phyloP scores from a whole-genome alignment of 139 green algal genomes.

The Astrephomene gubernaculifera region DNA sequence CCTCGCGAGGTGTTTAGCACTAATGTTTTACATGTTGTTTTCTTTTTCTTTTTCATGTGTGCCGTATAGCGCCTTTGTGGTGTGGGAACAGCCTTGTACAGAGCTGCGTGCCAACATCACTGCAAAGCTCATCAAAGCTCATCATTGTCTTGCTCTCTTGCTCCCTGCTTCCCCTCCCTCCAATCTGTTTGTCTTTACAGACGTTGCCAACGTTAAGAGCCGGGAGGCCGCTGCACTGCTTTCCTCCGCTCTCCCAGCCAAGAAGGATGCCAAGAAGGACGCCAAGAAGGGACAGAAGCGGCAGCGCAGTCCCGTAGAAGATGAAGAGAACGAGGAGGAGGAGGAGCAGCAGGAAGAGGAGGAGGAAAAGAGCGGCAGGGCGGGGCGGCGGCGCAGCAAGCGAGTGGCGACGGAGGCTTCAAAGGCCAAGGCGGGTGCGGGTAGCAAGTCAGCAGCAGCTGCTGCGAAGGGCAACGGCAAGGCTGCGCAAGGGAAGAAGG shows the following conservation, averaged over 20 bases:
- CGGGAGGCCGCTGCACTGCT: conserved; percentile 18
- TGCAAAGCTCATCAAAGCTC: no score
- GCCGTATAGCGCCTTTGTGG: no score
- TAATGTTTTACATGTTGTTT: no score
- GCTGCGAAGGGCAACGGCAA: not conserved
- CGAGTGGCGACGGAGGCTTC: not conserved
- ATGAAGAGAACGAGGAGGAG: not conserved
- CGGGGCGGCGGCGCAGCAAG: not conserved
- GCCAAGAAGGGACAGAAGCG: not conserved
- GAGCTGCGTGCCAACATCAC: no score
- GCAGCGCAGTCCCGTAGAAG: not conserved
- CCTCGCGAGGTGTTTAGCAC: no score
- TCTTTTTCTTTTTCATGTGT: no score
- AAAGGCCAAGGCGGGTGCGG: not conserved
- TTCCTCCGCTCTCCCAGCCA: not conserved
- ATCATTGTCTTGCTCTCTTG: no score
- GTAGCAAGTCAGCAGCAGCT: not conserved
- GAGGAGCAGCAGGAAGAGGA: conserved; percentile 11
- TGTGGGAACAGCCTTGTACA: no score
- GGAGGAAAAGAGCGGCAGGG: not conserved
- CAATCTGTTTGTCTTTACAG: not conserved
- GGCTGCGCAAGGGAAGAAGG: no score
- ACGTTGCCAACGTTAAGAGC: not conserved
- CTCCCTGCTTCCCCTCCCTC: not conserved
- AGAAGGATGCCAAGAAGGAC: not conserved